phyloP scores from a whole-genome alignment of 306 rosid genomes.

The Lagenaria siceraria region DNA sequence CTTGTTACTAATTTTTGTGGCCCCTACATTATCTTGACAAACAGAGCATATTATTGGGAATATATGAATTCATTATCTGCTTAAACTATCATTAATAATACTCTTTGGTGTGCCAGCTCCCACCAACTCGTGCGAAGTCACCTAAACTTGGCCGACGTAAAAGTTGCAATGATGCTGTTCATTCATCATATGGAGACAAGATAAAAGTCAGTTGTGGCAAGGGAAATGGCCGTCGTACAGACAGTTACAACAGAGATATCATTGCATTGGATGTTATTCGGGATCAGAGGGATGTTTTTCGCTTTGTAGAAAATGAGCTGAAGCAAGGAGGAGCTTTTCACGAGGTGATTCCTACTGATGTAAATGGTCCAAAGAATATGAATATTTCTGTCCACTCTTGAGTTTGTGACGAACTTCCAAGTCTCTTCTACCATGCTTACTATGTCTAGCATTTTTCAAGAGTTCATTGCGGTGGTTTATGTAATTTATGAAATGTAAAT shows the following conservation, averaged over 20 bases:
- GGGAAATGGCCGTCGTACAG: slow-evolving; percentile 25
- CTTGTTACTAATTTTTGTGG: neutral
- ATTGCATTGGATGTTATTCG: neutral
- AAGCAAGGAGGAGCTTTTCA: slow-evolving; percentile 22
- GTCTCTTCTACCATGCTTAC: slow-evolving; percentile 26
- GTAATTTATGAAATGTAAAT: slow-evolving; percentile 35
- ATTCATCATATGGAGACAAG: slow-evolving; percentile 22
- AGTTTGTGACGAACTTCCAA: slow-evolving; percentile 33
- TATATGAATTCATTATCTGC: slow-evolving; percentile 2
- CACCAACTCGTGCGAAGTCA: slow-evolving; percentile 94
- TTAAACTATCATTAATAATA: slow-evolving; percentile 11
- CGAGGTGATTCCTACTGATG: slow-evolving; percentile 9
- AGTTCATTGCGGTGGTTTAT: slow-evolving; percentile 44
- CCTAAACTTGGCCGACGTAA: slow-evolving; percentile 91
- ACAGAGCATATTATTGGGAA: neutral
- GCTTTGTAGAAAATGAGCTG: slow-evolving; percentile 23
- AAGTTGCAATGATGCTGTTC: slow-evolving; percentile 34
- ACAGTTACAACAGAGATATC: slow-evolving; percentile 18
- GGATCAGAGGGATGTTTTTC: slow-evolving; percentile 17
- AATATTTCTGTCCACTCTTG: slow-evolving; percentile 27
- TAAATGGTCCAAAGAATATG: slow-evolving; percentile 36
- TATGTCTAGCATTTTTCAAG: slow-evolving; percentile 20
- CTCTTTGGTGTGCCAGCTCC: slow-evolving; percentile 38
- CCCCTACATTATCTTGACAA: neutral
- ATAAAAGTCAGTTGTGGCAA: slow-evolving; percentile 27